phyloP scores from a whole-genome alignment of 768 basidiomycete genomes.

The Glaciozyma martinii region DNA sequence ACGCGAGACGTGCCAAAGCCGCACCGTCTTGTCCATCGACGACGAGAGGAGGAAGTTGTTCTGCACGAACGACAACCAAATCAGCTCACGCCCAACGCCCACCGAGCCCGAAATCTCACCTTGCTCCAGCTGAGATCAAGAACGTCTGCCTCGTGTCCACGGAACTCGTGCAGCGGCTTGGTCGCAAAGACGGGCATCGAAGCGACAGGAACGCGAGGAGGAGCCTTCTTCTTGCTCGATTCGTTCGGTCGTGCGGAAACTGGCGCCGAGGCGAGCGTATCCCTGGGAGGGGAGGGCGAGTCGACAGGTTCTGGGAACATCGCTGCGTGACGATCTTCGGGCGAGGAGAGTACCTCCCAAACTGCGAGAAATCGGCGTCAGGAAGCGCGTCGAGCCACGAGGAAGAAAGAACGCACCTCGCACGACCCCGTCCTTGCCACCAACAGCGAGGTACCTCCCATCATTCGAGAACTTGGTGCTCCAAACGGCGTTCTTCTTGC shows the following conservation, averaged over 20 bases:
- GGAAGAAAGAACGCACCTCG: slow-evolving; percentile 10
- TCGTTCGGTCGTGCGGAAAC: neutral
- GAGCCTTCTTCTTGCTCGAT: neutral
- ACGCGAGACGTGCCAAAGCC: slow-evolving; percentile 35
- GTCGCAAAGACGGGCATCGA: slow-evolving; percentile 29
- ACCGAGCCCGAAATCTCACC: slow-evolving; percentile 1
- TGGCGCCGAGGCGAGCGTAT: neutral
- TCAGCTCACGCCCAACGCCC: neutral
- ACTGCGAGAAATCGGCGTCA: slow-evolving; percentile 9
- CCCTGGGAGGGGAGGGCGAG: neutral
- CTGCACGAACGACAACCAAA: neutral
- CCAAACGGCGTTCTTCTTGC: slow-evolving; percentile 34
- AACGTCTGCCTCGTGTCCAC: slow-evolving; percentile 35
- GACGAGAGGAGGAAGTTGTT: slow-evolving; percentile 36
- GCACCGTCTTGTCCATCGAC: slow-evolving; percentile 37
- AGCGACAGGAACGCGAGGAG: neutral
- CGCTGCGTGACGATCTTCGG: slow-evolving; percentile 3
- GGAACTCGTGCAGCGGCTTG: slow-evolving; percentile 29
- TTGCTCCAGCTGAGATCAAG: slow-evolving; percentile 37
- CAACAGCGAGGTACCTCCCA: slow-evolving; percentile 35
- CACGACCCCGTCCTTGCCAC: slow-evolving; percentile 36
- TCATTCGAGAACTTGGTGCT: slow-evolving; percentile 31
- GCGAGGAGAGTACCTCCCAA: slow-evolving; percentile 31
- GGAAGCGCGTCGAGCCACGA: neutral
- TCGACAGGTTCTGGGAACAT: neutral